Evolutionary conservation across 139 green algal species (phyloP).

Genomic region (Asterochloris sp.): DNA sequence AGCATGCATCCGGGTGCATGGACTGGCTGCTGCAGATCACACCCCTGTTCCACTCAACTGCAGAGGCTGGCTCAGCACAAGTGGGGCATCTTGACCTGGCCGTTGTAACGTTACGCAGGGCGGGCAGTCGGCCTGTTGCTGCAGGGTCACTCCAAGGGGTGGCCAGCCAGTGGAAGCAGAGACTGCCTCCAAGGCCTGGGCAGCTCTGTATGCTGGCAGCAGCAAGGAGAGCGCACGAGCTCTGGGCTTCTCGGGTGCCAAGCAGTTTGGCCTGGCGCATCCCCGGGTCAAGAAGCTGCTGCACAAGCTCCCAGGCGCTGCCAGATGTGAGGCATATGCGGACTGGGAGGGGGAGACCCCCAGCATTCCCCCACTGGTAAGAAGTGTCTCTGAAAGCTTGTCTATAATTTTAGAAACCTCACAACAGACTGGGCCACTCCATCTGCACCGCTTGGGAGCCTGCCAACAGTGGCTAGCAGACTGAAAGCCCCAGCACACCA

Average conservation of each 20-base stretch:
- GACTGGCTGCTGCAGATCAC: too few relatives aligned
- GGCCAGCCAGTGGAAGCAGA: conserved; percentile 27
- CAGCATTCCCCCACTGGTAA: conserved; percentile 33
- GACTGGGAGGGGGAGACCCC: conserved; percentile 42
- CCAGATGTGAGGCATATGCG: conserved; percentile 43
- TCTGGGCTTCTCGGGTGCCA: conserved; percentile 22
- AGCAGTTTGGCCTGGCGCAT: conserved; percentile 50
- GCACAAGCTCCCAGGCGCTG: conserved; percentile 37
- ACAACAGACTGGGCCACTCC: too few relatives aligned
- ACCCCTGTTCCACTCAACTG: too few relatives aligned
- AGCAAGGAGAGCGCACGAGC: conserved; percentile 1
- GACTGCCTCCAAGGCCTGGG: conserved; percentile 50
- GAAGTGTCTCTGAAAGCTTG: too few relatives aligned
- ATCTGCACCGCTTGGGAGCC: too few relatives aligned
- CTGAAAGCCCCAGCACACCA: too few relatives aligned
- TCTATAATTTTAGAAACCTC: too few relatives aligned
- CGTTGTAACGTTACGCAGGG: background rate
- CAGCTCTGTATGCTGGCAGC: conserved; percentile 32
- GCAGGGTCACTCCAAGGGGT: conserved; percentile 51
- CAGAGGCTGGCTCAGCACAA: background rate
- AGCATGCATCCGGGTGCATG: background rate
- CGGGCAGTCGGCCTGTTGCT: background rate
- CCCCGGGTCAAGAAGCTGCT: conserved; percentile 31
- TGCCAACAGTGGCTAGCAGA: too few relatives aligned
- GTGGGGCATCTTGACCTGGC: background rate